Base-by-base conservation (phyloP, 352 stramenopile species). In the Globisporangium acanthophoron region DNA sequence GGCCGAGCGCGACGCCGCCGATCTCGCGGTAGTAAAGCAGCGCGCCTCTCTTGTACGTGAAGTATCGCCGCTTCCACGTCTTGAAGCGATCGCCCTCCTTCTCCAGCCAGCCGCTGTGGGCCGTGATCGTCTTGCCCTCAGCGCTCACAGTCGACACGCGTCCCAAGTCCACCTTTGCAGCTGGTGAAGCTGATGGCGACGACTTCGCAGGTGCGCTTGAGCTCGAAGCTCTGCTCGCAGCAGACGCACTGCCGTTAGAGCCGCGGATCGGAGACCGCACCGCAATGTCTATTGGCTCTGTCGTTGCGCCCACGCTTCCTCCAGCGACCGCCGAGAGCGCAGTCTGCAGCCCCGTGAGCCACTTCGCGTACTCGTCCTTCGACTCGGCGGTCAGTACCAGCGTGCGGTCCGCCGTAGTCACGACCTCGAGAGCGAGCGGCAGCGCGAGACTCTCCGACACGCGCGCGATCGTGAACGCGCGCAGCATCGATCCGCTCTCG, bases 51-150 rank as follows among this genome's bases (percentile, higher is more conserved):
- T 85, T 83, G 54, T 88, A 62, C 11, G 78, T 87, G 43, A 92
- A 92, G 56, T 83, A 92, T 3, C 80, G 73, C 18, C 59, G 64
- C 61, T 90, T 92, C 83, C 83, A 92, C 7, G 73, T 90, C 73
- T 87, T 90, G 61, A 90, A 87, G 2, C 66, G 69, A 35, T 81
- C 74, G 0, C 83, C 80, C 70, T 92, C 83, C 54, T 90, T 90
- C 61, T 88, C 73, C 20, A 92, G 67, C 80, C 80, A 92, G 1
- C 83, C 83, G 60, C 73, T 89, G 55, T 80, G 67, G 13, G 59
- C 60, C 31, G 56, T 45, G 12, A 55, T 59, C 1, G 41, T 41
- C 54, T 70, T 71, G 11, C 65, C 59, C 20, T 78, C 64, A 8
- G 58, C 48, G 18, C 53, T 56, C 54, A 45, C 64, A n/a, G 52